Base-by-base conservation (phyloP, 345 rosid genomes). In the Boechera divaricarpa region DNA sequence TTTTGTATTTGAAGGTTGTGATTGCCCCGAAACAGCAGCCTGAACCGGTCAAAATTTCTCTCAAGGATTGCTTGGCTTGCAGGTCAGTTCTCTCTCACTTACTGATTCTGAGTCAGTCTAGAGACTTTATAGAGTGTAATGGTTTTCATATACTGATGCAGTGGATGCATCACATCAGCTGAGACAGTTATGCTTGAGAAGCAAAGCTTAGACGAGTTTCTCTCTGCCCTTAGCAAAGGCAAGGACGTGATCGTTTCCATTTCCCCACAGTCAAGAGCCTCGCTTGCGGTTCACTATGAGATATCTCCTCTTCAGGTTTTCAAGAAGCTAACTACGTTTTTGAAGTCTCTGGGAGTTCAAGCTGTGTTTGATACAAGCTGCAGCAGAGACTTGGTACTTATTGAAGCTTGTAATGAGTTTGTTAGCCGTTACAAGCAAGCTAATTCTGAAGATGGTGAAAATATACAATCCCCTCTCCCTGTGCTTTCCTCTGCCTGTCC, bases 171-270 rank as follows among this genome's bases (percentile, higher is more conserved):
- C 52, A 93, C 99, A 8, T 88, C 98, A 4, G 99, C 98, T 0
- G 98, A 95, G 83, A 87, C 97, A 0, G 90, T 93, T 65, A 88
- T 95, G 97, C 98, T 95, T 10, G 97, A 95, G 93, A 95, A 93
- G 83, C 98, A 95, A 75, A 91, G 98, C 83, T 85, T 86, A 80
- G 93, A 88, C 21, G 99, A 89, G 77, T 95, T 95, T 67, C 85
- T 95, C 57, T 86, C 90, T 28, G 86, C 86, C 47, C 80, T 95
- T 44, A 73, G 81, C 70, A 85, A 84, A 70, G 86, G 88, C 70
- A 94, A 85, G 67, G 77, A 85, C 9, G 85, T 90, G n/a, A 55
- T 92, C 55, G 83, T 94, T 12, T 94, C 96, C 0, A 58, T 92
- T 35, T 92, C 99, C 16, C 93, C 96, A 3, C 98, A 94, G 81